Percentiles rank a stretch among this genome's conserved stretches.
These are phyloP conservation scores for Parathielavia appendiculata DNA, from an alignment of 495 filamentous ascomycete species.

Conservation along the genomic window DNA sequence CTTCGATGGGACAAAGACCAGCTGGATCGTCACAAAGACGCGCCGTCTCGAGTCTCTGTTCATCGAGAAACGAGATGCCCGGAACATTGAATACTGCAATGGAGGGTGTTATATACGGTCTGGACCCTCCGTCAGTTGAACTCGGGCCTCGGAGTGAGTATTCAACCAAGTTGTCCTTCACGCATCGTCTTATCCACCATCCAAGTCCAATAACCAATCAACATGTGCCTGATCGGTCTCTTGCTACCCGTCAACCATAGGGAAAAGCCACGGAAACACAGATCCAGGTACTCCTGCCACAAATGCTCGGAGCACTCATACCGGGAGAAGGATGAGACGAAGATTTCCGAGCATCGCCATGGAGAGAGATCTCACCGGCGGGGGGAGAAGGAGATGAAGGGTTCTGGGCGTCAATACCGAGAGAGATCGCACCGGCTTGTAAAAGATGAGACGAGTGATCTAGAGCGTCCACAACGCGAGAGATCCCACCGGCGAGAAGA, in stretches of 20 bases:
- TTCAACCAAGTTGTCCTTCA: not conserved
- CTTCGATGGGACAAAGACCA: conserved; percentile 3
- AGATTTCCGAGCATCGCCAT: too few relatives aligned
- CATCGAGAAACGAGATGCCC: not conserved
- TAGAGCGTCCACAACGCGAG: not conserved
- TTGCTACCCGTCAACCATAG: conserved; percentile 2
- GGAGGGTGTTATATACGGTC: conserved; percentile 2
- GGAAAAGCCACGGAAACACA: conserved; percentile 6
- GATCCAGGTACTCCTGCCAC: not conserved
- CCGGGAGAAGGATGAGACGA: too few relatives aligned
- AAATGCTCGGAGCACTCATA: not conserved
- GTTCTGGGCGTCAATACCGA: not conserved
- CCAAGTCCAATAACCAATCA: not conserved
- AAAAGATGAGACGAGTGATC: too few relatives aligned
- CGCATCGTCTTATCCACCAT: not conserved
- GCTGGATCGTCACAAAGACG: not conserved
- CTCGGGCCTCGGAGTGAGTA: not conserved
- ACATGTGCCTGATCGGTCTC: conserved; percentile 18
- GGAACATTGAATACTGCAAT: not conserved
- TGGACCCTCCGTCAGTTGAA: too few relatives aligned
- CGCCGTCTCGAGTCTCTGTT: not conserved
- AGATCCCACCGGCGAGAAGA: not conserved
- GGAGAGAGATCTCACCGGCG: not conserved
- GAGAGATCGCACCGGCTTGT: not conserved
- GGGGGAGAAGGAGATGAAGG: not conserved